Evolutionary conservation across 2,329 filamentous ascomycete species (phyloP).

Genomic region (Claviceps paspali): DNA sequence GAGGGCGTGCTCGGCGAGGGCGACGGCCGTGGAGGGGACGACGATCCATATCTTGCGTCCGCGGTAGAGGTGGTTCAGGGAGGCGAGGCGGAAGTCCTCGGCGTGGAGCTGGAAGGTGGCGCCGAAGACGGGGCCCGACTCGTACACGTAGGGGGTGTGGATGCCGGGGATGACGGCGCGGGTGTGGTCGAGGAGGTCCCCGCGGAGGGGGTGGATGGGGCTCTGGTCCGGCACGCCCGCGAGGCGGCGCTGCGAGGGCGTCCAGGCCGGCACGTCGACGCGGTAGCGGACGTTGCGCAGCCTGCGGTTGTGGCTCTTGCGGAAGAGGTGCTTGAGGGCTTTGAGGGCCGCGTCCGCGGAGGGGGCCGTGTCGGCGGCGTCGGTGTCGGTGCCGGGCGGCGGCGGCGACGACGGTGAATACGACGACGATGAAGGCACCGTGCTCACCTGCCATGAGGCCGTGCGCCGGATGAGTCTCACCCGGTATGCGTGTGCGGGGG

Average conservation of each 20-base stretch:
- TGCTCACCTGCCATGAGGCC: slow-evolving; percentile 22
- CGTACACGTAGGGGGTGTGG: slow-evolving; percentile 25
- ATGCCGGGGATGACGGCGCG: slow-evolving; percentile 24
- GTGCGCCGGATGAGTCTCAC: slow-evolving; percentile 19
- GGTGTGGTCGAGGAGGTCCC: slow-evolving; percentile 21
- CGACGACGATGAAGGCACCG: slow-evolving; percentile 17
- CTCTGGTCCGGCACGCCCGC: slow-evolving; percentile 22
- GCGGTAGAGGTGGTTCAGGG: slow-evolving; percentile 23
- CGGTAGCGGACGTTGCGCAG: slow-evolving; percentile 23
- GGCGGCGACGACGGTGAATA: no score
- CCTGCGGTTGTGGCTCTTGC: slow-evolving; percentile 19
- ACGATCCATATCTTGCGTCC: slow-evolving; percentile 26
- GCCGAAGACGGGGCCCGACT: slow-evolving; percentile 22
- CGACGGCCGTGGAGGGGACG: slow-evolving; percentile 20
- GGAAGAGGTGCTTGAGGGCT: slow-evolving; percentile 20
- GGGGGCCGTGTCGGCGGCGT: slow-evolving; percentile 12
- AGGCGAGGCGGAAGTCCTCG: slow-evolving; percentile 24
- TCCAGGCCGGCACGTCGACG: slow-evolving; percentile 25
- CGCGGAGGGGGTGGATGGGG: slow-evolving; percentile 22
- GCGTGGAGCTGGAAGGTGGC: slow-evolving; percentile 25
- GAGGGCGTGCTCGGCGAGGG: slow-evolving; percentile 19
- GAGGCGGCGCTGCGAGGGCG: slow-evolving; percentile 16
- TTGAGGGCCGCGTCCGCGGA: slow-evolving; percentile 13
- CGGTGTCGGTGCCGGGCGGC: slow-evolving; percentile 10
- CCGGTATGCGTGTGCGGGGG: slow-evolving; percentile 23